Base-by-base conservation (phyloP, 352 stramenopile species). In the Globisporangium viniferum region DNA sequence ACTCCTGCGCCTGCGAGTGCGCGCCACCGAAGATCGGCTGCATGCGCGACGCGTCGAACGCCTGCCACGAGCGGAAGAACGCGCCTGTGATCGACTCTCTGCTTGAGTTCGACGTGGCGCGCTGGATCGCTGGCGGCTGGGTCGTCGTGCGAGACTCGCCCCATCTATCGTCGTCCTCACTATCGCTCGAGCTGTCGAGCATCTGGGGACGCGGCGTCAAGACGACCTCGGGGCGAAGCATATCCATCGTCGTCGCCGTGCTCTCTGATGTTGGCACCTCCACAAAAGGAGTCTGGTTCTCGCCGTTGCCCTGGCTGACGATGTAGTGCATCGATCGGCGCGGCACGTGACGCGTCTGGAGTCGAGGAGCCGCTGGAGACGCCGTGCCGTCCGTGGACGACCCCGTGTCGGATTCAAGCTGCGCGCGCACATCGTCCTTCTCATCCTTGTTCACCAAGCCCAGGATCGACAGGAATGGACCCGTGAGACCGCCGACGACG, bases 41-140 rank as follows among this genome's bases (percentile, higher is more conserved):
- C 80, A 95, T 87, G 74, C 89, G 93, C 53, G 75, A 80, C 33
- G 74, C 75, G 66, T 95, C 88, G 67, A 95, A 92, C 10, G 75
- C 73, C 69, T 94, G 82, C 88, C 88, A 95, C 49, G 76, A 82
- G 22, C 82, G 86, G 70, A 94, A 91, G 64, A 94, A 90, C 41
- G 78, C 74, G 22, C 78, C 75, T 1, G 79, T 90, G 41, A 80
- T 72, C 18, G 78, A 89, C 61, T 90, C 78, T 3, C 72, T 75
- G 39, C 67, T 71, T n/a, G 73, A 65, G 22, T 75, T 63, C 3
- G 78, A 72, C 18, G 66, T 61, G 56, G 68, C 62, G 29, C 73
- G 75, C 44, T 67, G 72, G 61, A 80, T 82, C 7, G 69, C 58
- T 2, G 72, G 76, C n/a, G 66, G 71, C 12, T 60, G 64, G 54